Evolutionary conservation across 495 filamentous ascomycete genomes (phyloP), one percentile per base, ranked within the genome.

Genomic region (Xylaria longipes): DNA sequence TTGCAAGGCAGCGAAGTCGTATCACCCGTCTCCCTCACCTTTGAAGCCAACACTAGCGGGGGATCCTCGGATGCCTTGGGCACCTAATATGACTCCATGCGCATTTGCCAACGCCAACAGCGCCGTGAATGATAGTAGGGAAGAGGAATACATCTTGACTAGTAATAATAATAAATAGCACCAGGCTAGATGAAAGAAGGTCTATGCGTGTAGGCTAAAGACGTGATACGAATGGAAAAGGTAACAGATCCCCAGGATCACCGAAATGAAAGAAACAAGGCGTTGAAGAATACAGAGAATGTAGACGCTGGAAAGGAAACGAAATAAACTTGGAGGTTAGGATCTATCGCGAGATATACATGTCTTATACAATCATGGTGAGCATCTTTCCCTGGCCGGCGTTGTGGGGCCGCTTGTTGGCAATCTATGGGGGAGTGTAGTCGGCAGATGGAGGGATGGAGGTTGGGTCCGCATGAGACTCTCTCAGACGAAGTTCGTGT

Each of bases 11-110:
- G 17, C 33, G 14, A 17, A 41, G 46, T 27, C 11, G 22, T 5
- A 48, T 17, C 5, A n/a, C 4, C 9, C 17, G 1, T 67, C 35
- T 39, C 22, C 29, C 63, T 67, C 69, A 81, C 78, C 78, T 65
- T 82, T 73, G 76, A 86, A 85, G 6, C 83, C 84, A 52, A 85
- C 79, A 69, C 82, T 82, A 12, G 74, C 70, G 0, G 80, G 81
- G 1, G 82, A 84, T 1, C 81, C 82, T 1, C 73, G 20, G 20
- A 79, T 70, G 46, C 84, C 84, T 61, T 84, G 80, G 41, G 82
- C 84, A 17, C 60, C 78, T 14, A 84, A 66, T 54, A 86, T 81
- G 15, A 83, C 83, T 37, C 81, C 84, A 63, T 86, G 84, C 5
- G 76, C 82, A 27, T 77, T 76, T 25, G 71, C 73, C 4, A 84